Percentiles rank a stretch among this genome's conserved stretches.
Conservation (phyloP, 2,329 filamentous ascomycete species). For the Colletotrichum tropicicola region DNA sequence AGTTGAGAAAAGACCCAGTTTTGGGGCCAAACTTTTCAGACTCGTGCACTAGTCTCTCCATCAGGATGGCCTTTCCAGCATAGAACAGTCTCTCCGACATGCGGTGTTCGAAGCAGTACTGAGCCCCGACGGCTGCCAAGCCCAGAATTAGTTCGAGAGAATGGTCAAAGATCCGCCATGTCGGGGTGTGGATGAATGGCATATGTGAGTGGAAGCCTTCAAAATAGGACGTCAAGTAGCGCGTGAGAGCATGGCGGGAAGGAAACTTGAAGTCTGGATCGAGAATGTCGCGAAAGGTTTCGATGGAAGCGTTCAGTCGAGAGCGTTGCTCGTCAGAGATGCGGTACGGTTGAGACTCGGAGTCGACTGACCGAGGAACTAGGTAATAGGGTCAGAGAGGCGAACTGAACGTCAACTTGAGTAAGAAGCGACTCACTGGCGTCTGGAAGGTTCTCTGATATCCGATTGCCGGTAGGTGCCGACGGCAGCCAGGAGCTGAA, state of each 20-base stretch:
- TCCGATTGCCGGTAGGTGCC: slow-evolving; percentile 40
- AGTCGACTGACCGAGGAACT: slow-evolving; percentile 31
- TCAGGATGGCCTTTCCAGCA: slow-evolving; percentile 40
- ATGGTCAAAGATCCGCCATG: slow-evolving; percentile 41
- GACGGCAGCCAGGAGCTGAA: slow-evolving; percentile 49
- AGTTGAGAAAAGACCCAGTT: slow-evolving; percentile 35
- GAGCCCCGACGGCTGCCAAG: slow-evolving; percentile 44
- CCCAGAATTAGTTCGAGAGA: slow-evolving; percentile 43
- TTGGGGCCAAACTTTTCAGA: slow-evolving; percentile 35
- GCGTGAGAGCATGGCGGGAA: slow-evolving; percentile 45
- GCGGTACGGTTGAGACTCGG: slow-evolving; percentile 33
- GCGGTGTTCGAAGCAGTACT: slow-evolving; percentile 48
- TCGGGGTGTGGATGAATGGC: slow-evolving; percentile 46
- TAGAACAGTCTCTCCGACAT: slow-evolving; percentile 44
- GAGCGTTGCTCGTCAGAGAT: slow-evolving; percentile 45
- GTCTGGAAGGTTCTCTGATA: slow-evolving; percentile 34
- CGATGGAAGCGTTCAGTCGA: slow-evolving; percentile 35
- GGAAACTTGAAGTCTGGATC: slow-evolving; percentile 42
- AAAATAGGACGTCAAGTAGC: slow-evolving; percentile 46
- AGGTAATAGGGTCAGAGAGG: background rate
- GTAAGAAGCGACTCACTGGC: no score
- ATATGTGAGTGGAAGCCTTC: slow-evolving; percentile 48
- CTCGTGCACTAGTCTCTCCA: slow-evolving; percentile 39
- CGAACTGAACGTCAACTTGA: no score
- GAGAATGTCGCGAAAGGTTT: slow-evolving; percentile 39